Evolutionary conservation across 768 basidiomycete species (phyloP).

Genomic region (Naganishia kalamii): DNA sequence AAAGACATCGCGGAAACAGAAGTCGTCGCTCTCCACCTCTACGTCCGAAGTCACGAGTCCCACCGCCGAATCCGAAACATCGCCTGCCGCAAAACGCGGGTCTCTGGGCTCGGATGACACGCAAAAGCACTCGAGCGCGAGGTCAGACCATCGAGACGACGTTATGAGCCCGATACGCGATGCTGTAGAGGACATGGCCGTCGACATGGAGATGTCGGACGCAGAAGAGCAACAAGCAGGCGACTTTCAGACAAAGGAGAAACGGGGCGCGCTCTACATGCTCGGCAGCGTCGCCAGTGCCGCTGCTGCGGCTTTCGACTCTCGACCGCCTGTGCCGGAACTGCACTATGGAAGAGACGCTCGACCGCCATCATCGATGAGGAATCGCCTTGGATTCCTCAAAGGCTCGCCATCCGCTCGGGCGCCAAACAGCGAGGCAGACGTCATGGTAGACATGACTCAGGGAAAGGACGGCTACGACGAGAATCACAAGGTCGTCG

Average conservation of each 20-base stretch:
- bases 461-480: background rate
- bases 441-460: background rate
- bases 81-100: no score
- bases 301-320: constrained; percentile 6
- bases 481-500: background rate
- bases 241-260: background rate
- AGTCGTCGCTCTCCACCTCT: constrained; percentile 3
- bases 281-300: constrained; percentile 10
- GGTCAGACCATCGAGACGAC: background rate
- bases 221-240: background rate
- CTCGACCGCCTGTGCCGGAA: background rate
- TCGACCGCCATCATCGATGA: background rate
- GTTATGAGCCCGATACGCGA: constrained; percentile 9
- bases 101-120: background rate
- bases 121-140: background rate
- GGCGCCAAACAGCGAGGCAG: background rate
- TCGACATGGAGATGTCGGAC: constrained; percentile 2
- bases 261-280: constrained; percentile 7
- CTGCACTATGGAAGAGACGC: background rate
- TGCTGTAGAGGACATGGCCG: constrained; percentile 6
- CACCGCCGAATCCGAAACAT: no score
- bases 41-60: background rate
- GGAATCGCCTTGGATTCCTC: constrained; percentile 4
- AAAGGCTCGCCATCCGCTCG: background rate
- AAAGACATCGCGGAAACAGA: background rate